Conservation (phyloP, 202 grass and related monocot genomes). For the Setaria viridis region DNA sequence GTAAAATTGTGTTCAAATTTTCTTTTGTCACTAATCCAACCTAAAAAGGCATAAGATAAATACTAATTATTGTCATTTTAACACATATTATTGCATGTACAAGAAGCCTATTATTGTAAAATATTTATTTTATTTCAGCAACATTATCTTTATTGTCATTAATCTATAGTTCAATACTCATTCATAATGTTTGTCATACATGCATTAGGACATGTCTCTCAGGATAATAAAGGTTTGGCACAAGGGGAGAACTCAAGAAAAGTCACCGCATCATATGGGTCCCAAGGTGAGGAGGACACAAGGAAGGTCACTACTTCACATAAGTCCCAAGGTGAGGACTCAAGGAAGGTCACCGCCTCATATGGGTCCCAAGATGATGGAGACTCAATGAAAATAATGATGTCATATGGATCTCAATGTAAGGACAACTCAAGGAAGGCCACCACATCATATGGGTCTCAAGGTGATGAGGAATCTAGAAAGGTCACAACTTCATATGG, state of each 20-base stretch:
- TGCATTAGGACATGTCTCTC: not conserved
- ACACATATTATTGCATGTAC: too few species aligned
- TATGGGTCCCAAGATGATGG: not conserved
- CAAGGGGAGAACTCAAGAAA: not conserved
- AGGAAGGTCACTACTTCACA: not conserved
- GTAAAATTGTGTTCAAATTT: not conserved
- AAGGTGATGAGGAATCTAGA: not conserved
- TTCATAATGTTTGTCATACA: not conserved
- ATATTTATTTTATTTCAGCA: not conserved
- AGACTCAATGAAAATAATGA: not conserved
- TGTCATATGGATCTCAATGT: not conserved
- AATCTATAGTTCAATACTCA: not conserved
- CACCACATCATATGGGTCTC: not conserved
- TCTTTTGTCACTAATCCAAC: not conserved
- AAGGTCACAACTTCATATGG: not conserved
- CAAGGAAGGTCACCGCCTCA: not conserved
- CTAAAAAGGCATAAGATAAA: not conserved
- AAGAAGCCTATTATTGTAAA: not conserved
- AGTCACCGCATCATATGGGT: not conserved
- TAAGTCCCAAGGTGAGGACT: fast-evolving
- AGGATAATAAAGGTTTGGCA: not conserved
- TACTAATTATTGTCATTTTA: not conserved
- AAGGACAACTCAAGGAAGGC: not conserved
- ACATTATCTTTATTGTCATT: not conserved
- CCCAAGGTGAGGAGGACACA: not conserved